Conservation (phyloP, 2,329 filamentous ascomycete species). For the Colletotrichum sidae region DNA sequence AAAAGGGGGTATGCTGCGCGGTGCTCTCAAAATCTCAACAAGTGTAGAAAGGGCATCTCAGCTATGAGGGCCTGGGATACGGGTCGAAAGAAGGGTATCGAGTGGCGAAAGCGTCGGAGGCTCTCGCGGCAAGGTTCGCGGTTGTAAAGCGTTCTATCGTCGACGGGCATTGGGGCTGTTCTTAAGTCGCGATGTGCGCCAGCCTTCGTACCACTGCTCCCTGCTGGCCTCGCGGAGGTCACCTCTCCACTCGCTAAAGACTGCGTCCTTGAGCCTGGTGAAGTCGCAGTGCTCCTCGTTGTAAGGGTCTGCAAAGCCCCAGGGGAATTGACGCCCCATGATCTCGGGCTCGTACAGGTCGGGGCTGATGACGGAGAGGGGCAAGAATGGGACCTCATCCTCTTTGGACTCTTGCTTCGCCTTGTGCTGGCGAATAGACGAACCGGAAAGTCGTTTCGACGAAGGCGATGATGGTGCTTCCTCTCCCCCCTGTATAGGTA, state of each 20-base stretch:
- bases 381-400: constrained; percentile 77
- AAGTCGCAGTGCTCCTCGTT: constrained; percentile 95
- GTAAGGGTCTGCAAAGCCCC: constrained; percentile 96
- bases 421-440: constrained; percentile 59
- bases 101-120: constrained; percentile 5
- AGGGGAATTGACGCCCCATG: constrained; percentile 90
- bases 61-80: constrained; percentile 1
- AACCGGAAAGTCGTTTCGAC: constrained; percentile 59
- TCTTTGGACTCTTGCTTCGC: constrained; percentile 57
- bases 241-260: constrained; percentile 92
- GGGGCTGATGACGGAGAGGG: constrained; percentile 92
- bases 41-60: constrained; percentile 28
- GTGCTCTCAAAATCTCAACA: constrained; percentile 43
- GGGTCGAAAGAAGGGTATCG: constrained; percentile 37
- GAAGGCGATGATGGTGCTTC: constrained; percentile 48
- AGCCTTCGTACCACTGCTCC: constrained; percentile 95
- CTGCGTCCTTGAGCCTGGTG: constrained; percentile 85
- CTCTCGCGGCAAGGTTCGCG: neutral
- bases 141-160: constrained; percentile 42
- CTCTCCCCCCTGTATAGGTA: constrained; percentile 52
- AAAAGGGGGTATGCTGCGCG: constrained; percentile 50
- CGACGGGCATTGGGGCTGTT: constrained; percentile 55
- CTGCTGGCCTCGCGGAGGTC: constrained; percentile 92
- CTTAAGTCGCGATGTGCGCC: constrained; percentile 81
- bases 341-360: constrained; percentile 87